Evolutionary conservation across 805 yeast genomes (phyloP).

Genomic region (Saturnispora mendoncae): DNA sequence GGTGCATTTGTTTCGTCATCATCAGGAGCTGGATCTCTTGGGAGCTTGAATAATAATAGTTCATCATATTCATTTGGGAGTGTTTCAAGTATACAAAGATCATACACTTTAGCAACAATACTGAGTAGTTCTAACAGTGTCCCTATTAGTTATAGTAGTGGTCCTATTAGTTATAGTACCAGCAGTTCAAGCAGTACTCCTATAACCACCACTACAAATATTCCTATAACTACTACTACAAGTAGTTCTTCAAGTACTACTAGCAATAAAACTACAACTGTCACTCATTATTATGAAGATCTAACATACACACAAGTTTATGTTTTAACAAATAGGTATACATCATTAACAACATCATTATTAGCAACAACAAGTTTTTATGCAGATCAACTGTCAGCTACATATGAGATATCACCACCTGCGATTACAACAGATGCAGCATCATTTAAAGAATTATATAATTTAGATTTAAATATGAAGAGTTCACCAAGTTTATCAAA

Average conservation of each 20-base stretch:
- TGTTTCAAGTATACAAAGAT: too few species aligned
- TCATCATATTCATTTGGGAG: too few species aligned
- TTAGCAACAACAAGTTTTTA: conserved; percentile 17
- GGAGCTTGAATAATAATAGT: background rate
- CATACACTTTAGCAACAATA: too few species aligned
- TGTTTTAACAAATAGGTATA: conserved; percentile 23
- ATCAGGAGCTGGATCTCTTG: conserved; percentile 1
- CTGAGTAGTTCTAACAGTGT: too few species aligned
- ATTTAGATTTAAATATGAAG: conserved; percentile 5
- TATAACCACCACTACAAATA: too few species aligned
- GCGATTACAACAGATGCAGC: conserved; percentile 25
- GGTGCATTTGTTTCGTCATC: background rate
- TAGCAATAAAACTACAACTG: conserved; percentile 13
- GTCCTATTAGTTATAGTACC: too few species aligned
- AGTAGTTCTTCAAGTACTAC: background rate
- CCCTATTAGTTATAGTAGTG: too few species aligned
- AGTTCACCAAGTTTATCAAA: conserved; percentile 7
- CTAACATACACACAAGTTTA: conserved; percentile 24
- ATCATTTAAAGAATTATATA: conserved; percentile 13
- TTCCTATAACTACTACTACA: background rate
- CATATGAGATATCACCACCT: conserved; percentile 15
- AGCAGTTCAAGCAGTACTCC: too few species aligned
- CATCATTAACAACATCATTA: conserved; percentile 22
- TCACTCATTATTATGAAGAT: conserved; percentile 13
- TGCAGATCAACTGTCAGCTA: conserved; percentile 10